Evolutionary conservation across 495 filamentous ascomycete genomes (phyloP), one percentile per base, ranked within the genome.

Genomic region (Acidiella bohemica): DNA sequence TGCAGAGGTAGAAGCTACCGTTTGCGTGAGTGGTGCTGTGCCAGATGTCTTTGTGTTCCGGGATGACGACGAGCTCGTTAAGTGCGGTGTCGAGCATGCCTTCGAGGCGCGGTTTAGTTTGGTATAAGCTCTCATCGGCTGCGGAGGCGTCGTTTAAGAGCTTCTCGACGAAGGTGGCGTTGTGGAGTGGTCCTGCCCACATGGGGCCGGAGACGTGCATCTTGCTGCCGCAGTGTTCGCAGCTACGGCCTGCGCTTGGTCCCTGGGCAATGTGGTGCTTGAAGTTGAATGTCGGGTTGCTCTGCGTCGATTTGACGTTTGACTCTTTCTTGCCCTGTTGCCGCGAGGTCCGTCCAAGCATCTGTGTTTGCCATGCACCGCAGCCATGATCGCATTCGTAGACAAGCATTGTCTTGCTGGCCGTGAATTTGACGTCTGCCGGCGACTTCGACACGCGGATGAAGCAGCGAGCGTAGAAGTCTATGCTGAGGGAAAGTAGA

Each of bases 401-500:
- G 2, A 93, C 80, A 0, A 92, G 36, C 85, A 99, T 94, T 0
- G 80, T 92, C 54, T 84, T 94, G 14, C 82, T 78, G 2, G 81
- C 80, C 11, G 82, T 68, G 40, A 86, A 84, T 54, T 99, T 99
- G 39, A 95, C 87, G 41, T 84, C 74, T 0, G 73, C 75, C 0
- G 85, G 78, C 1, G 80, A 84, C 32, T 72, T 80, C 41, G 72
- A 67, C 22, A 99, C 66, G 1, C 83, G 77, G 40, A 99, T 77
- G 54, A 96, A 99, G 1, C 94, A 65, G 31, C 92, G 73, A n/a
- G 73, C 70, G 55, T 99, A 99, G 56, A 84, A 99, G 58, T 99
- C 90, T 39, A 96, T 90, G 9, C 81, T 92, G 5, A 99, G 70
- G 12, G 84, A 93, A 11, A 99, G 68, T 0, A 95, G 66, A 0